Evolutionary conservation across 164 flowering plant genomes (phyloP), one percentile per base, ranked within the genome.

Genomic region (Akebia trifoliata): DNA sequence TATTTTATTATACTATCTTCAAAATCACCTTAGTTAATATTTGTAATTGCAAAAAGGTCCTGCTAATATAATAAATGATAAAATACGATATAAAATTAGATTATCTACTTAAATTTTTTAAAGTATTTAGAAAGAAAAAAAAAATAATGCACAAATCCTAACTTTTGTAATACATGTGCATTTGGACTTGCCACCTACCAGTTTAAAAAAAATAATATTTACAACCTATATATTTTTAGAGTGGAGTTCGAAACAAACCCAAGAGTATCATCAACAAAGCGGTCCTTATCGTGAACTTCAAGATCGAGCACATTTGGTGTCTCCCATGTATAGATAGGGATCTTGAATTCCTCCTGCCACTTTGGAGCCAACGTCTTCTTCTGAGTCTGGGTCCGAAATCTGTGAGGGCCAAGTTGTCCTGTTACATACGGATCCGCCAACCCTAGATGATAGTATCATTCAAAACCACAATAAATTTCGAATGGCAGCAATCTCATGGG

Each of bases 401-500:
- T 72, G 70, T 81, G 86, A 34, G 74, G 69, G 17, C 99, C 97
- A 54, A 94, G 66, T 34, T 80, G 79, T 30, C 95, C 97, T 67
- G 85, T 90, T 61, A 94, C 93, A 74, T 94, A 94, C 25, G 97
- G 99, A 78, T 94, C 99, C 47, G 99, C 82, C 74, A 90, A 79
- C 14, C 97, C 99, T 94, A 90, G 58, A 78, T 67, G 46, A 30
- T 25, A 59, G 9, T 38, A 54, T 48, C n/a, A n/a, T 17, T 54
- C 20, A 38, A 38, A 39, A 43, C 22, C 54, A 22, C 26, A 62
- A 22, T 3, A 30, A 24, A 47, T 59, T 38, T 46, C 5, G 15
- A 60, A 42, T 12, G 17, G 29, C 32, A 42, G 11, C 1, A 25
- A 7, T 22, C 30, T 54, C 17, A 0, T n/a, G 4, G 25, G 22